Percentiles rank a stretch among this genome's conserved stretches.
Evolutionary conservation across 495 filamentous ascomycete species (phyloP).

Genomic region (Penicillium cosmopolitanum): DNA sequence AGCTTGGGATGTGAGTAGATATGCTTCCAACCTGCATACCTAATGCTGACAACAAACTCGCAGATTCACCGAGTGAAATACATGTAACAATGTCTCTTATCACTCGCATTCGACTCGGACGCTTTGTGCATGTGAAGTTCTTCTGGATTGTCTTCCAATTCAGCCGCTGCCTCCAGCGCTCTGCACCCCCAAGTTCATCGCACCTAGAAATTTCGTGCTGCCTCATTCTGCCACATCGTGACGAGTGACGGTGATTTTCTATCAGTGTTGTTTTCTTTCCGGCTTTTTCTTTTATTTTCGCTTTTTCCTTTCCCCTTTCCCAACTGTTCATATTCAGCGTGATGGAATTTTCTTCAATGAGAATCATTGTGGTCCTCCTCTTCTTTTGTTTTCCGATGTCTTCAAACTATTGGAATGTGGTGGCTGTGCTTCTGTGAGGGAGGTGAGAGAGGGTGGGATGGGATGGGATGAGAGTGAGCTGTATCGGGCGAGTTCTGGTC

Average conservation of each 20-base stretch:
- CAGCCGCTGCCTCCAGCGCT: background rate
- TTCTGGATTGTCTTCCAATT: background rate
- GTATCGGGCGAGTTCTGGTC: background rate
- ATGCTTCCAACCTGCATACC: background rate
- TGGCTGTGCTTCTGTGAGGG: background rate
- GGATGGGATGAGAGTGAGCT: background rate
- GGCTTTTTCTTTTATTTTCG: constrained; percentile 11
- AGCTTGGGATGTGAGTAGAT: background rate
- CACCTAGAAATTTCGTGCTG: background rate
- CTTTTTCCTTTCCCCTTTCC: constrained; percentile 12
- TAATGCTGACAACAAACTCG: background rate
- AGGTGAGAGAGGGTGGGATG: constrained; percentile 1
- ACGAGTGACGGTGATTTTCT: background rate
- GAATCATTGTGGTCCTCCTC: background rate
- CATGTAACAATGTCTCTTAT: constrained; percentile 18
- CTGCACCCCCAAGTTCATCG: background rate
- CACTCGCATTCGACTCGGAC: constrained; percentile 3
- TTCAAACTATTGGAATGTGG: background rate
- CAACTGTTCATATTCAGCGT: constrained; percentile 16
- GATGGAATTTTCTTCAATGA: background rate
- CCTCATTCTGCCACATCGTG: background rate
- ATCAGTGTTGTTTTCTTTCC: constrained; percentile 10
- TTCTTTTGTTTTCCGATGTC: background rate
- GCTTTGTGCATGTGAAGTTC: constrained; percentile 7
- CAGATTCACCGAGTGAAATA: constrained; percentile 15